phyloP scores from a whole-genome alignment of 305 asterid species.

The Fraxinus velutina region DNA sequence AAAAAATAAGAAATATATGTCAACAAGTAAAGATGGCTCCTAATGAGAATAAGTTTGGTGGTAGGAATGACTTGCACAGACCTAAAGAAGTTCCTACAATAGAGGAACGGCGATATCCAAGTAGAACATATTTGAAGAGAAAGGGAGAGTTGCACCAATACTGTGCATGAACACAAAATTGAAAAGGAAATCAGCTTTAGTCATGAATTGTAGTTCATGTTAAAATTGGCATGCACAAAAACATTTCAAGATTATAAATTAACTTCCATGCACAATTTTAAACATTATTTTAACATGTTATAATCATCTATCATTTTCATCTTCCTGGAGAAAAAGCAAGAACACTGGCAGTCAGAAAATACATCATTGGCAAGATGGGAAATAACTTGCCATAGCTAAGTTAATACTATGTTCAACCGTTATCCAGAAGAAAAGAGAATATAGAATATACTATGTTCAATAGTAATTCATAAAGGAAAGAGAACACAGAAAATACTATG shows the following conservation, averaged over 20 bases:
- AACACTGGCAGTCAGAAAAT: background rate
- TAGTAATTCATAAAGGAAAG: background rate
- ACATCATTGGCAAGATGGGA: background rate
- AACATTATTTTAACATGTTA: background rate
- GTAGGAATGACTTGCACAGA: background rate
- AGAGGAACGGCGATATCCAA: background rate
- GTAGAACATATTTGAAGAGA: background rate
- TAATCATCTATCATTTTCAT: background rate
- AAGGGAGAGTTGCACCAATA: background rate
- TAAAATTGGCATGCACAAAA: background rate
- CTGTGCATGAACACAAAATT: background rate
- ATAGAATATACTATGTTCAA: background rate
- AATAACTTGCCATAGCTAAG: background rate
- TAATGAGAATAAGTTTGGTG: background rate
- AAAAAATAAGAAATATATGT: background rate
- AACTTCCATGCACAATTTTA: background rate
- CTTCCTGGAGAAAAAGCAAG: background rate
- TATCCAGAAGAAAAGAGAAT: background rate
- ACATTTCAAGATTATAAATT: background rate
- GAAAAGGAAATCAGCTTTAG: background rate
- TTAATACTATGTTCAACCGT: background rate
- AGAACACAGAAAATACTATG: background rate
- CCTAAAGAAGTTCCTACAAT: background rate
- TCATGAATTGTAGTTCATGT: background rate
- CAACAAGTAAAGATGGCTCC: background rate